Base-by-base conservation (phyloP, 139 green algal species). In the Chlorella sp. region DNA sequence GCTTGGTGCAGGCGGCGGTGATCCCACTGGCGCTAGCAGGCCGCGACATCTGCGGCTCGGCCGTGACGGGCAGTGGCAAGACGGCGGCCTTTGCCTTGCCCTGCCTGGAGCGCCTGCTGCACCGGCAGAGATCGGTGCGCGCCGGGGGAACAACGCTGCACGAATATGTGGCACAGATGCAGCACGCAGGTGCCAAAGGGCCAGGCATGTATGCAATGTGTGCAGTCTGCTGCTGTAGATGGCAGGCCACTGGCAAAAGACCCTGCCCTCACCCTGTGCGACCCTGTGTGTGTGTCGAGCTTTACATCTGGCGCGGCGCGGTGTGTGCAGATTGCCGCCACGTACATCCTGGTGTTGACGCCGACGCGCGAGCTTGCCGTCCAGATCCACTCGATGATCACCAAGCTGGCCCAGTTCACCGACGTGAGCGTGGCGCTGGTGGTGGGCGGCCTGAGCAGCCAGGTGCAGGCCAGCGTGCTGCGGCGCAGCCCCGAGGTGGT, bases 1-100 rank as follows among this genome's bases (percentile, higher is more conserved):
- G 24, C 72, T 63, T 59, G 22, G 6, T 35, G 32, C 88, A 96
- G 87, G 93, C 95, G 0, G 95, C 95, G 29, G 95, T 91, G 75
- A 91, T 99, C 42, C 95, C 94, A 0, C 63, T 98, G 26, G 92
- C 92, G 20, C 80, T 99, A 35, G 85, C 88, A 2, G 95, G 95
- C 31, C 80, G 95, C 1, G 95, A 99, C 86, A 93, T 99, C 59
- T 96, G 93, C 73, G 95, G 91, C 63, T 92, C 83, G 31, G 95
- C 95, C 2, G 85, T 98, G n/a, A 99, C 95, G 5, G 95, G 94
- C 34, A 94, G 84, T 60, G 95, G 95, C 72, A 99, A 99, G 85
- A 99, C 95, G 5, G 95, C 95, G 3, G 95, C 95, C 32, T 99
- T 98, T 76, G 75, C 86, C 5, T 83, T 99, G 67, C 95, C 95